Evolutionary conservation across 2,329 filamentous ascomycete genomes (phyloP).

Genomic region (Arthrobotrys musiformis): DNA sequence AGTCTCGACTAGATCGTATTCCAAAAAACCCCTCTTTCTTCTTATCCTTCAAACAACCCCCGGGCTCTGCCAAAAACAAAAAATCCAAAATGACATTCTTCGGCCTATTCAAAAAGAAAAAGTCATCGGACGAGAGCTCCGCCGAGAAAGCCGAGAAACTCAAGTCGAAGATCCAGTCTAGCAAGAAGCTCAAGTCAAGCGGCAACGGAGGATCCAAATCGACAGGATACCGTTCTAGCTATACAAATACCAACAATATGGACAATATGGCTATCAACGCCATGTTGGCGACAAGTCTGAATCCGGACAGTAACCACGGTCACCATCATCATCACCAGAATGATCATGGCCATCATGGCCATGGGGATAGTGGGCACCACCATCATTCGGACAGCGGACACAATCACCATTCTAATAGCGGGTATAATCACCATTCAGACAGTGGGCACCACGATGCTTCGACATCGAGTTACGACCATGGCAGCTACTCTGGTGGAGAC

Average conservation of each 20-base stretch:
- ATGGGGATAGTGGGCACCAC: too few species aligned
- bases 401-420: not conserved
- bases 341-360: not conserved
- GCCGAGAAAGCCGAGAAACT: not conserved
- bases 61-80: not conserved
- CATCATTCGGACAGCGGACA: not conserved
- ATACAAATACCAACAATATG: not conserved
- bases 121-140: not conserved
- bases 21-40: too few species aligned
- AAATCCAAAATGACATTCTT: not conserved
- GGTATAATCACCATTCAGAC: not conserved
- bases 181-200: not conserved
- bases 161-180: not conserved
- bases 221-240: not conserved
- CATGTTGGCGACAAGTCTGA: slow-evolving; percentile 22
- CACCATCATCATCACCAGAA: not conserved
- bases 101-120: slow-evolving; percentile 5
- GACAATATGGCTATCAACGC: slow-evolving; percentile 10
- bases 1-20: not conserved
- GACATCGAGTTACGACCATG: not conserved
- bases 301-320: not conserved
- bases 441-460: not conserved
- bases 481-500: not conserved
- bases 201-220: not conserved
- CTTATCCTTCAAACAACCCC: too few species aligned